Evolutionary conservation across 2,329 filamentous ascomycete genomes (phyloP), one percentile per base, ranked within the genome.

Genomic region (Lachnellula hyalina): DNA sequence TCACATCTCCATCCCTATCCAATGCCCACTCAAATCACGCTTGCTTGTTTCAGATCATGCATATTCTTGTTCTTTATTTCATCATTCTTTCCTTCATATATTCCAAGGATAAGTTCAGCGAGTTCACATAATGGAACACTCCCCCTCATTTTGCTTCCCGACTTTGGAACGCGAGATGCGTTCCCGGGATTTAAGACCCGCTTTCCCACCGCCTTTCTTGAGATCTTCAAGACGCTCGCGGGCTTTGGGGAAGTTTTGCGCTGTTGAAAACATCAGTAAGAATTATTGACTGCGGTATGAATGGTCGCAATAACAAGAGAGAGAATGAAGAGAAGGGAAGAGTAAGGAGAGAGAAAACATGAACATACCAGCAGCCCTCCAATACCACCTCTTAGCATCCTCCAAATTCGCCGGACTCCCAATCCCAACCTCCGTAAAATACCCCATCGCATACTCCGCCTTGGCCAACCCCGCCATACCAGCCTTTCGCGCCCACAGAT

Each of bases 331-430:
- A 25, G 25, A 25, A 25, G 25, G 25, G 25, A 25, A 25, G 21
- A 21, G n/a, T 5, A 23, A 23, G 23, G 34, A 19, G 35, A 42
- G 55, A 55, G 19, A 49, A 4, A 25, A 36, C 49, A 50, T 55
- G 6, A 56, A 85, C 90, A 84, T 79, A 96, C 93, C 89, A 69
- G 94, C 94, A 73, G 94, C 92, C 71, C 93, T 82, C 82, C 92
- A 96, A 74, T 99, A 99, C 94, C 94, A 99, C 65, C 91, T 83
- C 78, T 96, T 96, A 21, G 93, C 94, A 73, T 97, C 94, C 66
- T 99, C 94, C 64, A 96, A 67, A 70, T 93, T 95, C 8, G 88
- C 84, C 15, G 86, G 79, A 61, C 90, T 85, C 32, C 94, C 94
- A 64, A 99, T 97, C 12, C 94, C 94, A 48, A 94, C 86, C 72